Conservation (phyloP, 2,329 filamentous ascomycete genomes). For the Curvularia eragrostidis region DNA sequence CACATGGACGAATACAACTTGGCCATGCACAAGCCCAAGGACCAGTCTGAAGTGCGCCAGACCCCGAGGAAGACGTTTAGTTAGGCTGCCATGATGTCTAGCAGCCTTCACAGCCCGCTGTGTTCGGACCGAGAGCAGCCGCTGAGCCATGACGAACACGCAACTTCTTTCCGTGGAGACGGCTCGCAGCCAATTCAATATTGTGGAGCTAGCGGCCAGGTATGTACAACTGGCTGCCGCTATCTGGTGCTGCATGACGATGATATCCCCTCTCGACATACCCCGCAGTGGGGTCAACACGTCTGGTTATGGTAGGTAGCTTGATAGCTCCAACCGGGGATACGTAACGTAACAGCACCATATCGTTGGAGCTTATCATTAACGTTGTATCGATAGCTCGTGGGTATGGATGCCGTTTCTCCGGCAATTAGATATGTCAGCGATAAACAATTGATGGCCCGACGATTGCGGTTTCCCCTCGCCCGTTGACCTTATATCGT, state of each 20-base stretch:
- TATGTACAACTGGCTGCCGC: conserved; percentile 6
- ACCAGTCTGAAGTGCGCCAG: conserved; percentile 44
- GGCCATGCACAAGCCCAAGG: conserved; percentile 43
- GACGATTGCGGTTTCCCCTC: conserved; percentile 25
- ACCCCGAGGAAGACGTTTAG: conserved; percentile 46
- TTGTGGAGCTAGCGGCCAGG: conserved; percentile 15
- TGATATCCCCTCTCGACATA: conserved; percentile 25
- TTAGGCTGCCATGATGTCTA: conserved; percentile 18
- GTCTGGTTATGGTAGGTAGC: conserved; percentile 32
- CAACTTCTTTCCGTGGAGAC: background rate
- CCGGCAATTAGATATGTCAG: conserved; percentile 24
- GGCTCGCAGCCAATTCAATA: conserved; percentile 4
- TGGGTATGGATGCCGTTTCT: conserved; percentile 15
- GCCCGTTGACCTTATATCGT: conserved; percentile 22
- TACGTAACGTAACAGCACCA: conserved; percentile 47
- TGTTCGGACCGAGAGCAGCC: background rate
- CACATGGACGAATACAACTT: conserved; percentile 72
- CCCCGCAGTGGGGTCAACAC: conserved; percentile 45
- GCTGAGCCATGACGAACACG: conserved; percentile 3
- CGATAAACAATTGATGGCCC: conserved; percentile 30
- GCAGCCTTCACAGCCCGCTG: background rate
- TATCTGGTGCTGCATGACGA: conserved; percentile 33
- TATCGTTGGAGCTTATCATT: conserved; percentile 48
- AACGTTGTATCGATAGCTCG: conserved; percentile 27
- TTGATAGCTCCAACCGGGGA: conserved; percentile 28